Percentiles rank a stretch among this genome's conserved stretches.
Evolutionary conservation across 2,329 filamentous ascomycete species (phyloP).

Genomic region (Thielaviopsis musarum): DNA sequence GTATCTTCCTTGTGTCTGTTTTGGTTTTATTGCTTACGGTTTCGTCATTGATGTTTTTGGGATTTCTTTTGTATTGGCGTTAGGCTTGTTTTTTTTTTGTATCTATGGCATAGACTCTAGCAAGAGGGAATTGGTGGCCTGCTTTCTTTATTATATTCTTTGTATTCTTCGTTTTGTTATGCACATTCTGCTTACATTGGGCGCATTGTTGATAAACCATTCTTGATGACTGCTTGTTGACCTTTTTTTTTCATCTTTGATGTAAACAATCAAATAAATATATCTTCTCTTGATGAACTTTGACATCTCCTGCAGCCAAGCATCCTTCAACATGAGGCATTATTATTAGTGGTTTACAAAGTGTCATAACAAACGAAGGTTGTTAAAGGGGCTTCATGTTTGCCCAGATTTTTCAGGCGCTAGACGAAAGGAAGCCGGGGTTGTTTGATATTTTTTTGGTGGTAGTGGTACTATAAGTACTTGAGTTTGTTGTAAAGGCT

Average conservation of each 20-base stretch:
- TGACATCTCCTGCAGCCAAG: too few relatives aligned
- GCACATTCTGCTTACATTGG: not conserved
- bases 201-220: not conserved
- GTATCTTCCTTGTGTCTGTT: not conserved
- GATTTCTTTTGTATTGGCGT: not conserved
- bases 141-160: not conserved
- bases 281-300: too few relatives aligned
- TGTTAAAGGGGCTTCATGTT: too few relatives aligned
- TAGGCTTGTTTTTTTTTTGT: not conserved
- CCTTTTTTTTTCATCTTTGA: not conserved
- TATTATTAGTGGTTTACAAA: too few relatives aligned
- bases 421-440: too few relatives aligned
- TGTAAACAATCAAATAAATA: not conserved
- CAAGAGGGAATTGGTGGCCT: constrained; percentile 2
- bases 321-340: too few relatives aligned
- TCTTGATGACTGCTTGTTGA: constrained; percentile 3
- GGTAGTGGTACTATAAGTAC: too few relatives aligned
- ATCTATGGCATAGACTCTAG: constrained; percentile 3
- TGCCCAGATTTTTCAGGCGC: too few relatives aligned
- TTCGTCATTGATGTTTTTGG: not conserved
- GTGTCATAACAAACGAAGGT: too few relatives aligned
- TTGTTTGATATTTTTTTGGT: too few relatives aligned
- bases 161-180: not conserved
- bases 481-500: too few relatives aligned
- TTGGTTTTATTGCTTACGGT: not conserved